Evolutionary conservation across 2,329 filamentous ascomycete genomes (phyloP), one percentile per base, ranked within the genome.

Genomic region (Trichophyton schoenleinii): DNA sequence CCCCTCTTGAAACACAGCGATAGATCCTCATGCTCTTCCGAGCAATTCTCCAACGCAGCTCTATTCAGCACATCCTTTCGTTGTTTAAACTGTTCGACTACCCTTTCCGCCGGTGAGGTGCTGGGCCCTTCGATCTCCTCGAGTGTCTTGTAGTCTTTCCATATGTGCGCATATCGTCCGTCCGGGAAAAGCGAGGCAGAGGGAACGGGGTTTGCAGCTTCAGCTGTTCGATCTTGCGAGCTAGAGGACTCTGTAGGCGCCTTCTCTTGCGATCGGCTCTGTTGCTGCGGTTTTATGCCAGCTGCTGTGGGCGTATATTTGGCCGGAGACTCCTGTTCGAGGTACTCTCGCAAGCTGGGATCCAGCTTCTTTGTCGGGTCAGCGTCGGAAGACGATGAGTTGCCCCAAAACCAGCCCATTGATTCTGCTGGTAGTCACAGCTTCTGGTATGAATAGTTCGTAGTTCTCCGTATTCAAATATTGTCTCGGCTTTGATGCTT

Each of bases 1-100:
- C 91, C 91, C 60, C 80, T 79, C 68, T 82, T 81, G 80, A 94
- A 94, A 79, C 94, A 99, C 57, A 87, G 81, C 63, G 86, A 85
- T 79, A 95, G 87, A 62, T 87, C 86, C 70, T 89, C 80, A 76
- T 96, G 90, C 72, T 95, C 89, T 63, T 91, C 74, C 0, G 90
- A 87, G 74, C 94, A 99, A 73, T 97, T 99, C 77, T 99, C 94
- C 70, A 96, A 79, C 8, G 92, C 91, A 0, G 90, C 88, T 48
- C 82, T 80, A 34, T 88, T 89, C 64, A 97, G 88, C 61, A 84
- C 81, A 38, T 83, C 82, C 71, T 88, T 89, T 64, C 91, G 85
- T 70, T 89, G 84, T 73, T 96, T 95, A 80, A 87, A 95, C 5
- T 84, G 86, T 60, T 92, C 87, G 59, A 96, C 78, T 61, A 97